Evolutionary conservation across 495 filamentous ascomycete genomes (phyloP), one percentile per base, ranked within the genome.

Genomic region (Tetracladium marchalianum): DNA sequence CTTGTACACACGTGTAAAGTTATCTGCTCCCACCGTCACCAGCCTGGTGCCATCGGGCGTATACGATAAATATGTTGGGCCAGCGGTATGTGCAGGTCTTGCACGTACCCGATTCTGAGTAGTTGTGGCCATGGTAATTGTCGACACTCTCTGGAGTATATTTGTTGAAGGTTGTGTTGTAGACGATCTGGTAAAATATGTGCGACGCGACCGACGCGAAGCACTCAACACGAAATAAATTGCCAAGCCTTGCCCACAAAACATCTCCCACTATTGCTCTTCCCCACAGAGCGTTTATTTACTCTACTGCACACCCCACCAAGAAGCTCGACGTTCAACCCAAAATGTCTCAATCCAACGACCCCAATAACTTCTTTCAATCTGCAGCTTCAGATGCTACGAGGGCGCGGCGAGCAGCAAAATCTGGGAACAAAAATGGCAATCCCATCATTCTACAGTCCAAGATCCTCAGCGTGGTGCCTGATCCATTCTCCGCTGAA

Each of bases 1-100:
- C 41, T 81, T 84, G 70, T 90, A 98, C 40, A 96, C 77, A 24
- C 92, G 84, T 55, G 94, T 85, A 13, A 83, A 82, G 56, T 90
- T 86, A 64, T 97, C 95, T 31, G 84, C 82, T 32, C 92, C 92
- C 43, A 82, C 87, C 11, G 92, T 98, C 49, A 97, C 69, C 52
- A 78, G 58, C 54, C 68, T 72, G n/a, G 67, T 64, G 16, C 74
- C 74, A 48, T 78, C 69, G 37, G 72, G 71, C 2, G 73, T 78
- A 54, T 78, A 78, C 31, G 71, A 68, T 53, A 71, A 70, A 41
- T 62, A 69, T 10, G 74, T 78, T 33, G 68, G 57, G 10, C 74
- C 74, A 41, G 63, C 61, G 18, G 71, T 75, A 57, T 78, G 73
- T 7, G 71, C 74, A 7, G 72, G 72, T 43, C 74, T 58, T 19